Conservation (phyloP, 23 red algal species). For the Gracilaria vermiculophylla region DNA sequence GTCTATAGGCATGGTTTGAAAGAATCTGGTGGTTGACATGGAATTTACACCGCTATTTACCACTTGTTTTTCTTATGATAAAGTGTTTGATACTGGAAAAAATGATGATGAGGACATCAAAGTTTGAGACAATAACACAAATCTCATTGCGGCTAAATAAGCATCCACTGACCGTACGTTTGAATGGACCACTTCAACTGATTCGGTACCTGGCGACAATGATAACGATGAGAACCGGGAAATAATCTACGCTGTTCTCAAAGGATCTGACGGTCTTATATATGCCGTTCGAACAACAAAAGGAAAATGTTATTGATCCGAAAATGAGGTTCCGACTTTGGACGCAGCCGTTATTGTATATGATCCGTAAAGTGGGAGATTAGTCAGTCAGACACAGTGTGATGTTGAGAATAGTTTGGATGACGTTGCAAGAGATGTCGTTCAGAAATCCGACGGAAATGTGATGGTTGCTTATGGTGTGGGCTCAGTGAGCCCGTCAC, state of each 20-base stretch:
- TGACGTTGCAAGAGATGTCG: slow-evolving; percentile 37
- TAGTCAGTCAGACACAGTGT: slow-evolving; percentile 26
- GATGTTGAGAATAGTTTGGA: slow-evolving; percentile 34
- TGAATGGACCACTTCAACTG: slow-evolving; percentile 35
- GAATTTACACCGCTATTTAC: not conserved
- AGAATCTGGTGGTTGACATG: not conserved
- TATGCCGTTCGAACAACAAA: not conserved
- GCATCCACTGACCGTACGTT: not conserved
- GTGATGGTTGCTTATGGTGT: slow-evolving; percentile 42
- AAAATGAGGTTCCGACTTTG: too few relatives aligned
- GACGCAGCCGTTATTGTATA: slow-evolving; percentile 25
- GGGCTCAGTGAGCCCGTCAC: not conserved
- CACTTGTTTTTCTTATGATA: slow-evolving; percentile 14
- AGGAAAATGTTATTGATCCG: too few relatives aligned
- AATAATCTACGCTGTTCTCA: too few relatives aligned
- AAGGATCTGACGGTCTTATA: too few relatives aligned
- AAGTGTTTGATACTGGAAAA: slow-evolving; percentile 29
- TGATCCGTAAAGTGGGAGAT: not conserved
- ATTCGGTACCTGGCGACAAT: slow-evolving; percentile 43
- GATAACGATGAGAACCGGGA: not conserved
- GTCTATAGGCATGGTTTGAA: not conserved
- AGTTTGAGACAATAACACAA: slow-evolving; percentile 33
- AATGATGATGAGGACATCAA: slow-evolving; percentile 14
- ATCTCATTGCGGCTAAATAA: slow-evolving; percentile 41
- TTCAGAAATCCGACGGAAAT: slow-evolving; percentile 18